Percentiles rank a stretch among this genome's conserved stretches.
Evolutionary conservation across 345 rosid genomes (phyloP).

Genomic region (Cardamine occulta): DNA sequence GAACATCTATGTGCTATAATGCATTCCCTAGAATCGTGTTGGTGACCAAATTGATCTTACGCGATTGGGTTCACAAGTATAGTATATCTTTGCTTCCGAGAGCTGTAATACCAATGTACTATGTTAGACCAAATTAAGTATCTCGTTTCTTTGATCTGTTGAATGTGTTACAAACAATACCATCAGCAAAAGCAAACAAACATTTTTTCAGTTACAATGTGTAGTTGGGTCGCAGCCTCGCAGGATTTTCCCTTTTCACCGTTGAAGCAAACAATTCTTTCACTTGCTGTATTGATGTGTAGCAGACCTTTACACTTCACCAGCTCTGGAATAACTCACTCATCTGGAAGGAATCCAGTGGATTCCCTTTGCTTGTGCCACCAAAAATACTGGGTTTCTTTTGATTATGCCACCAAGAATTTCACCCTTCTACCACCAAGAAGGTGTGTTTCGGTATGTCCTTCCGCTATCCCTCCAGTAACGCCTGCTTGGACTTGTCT

Average conservation of each 20-base stretch:
- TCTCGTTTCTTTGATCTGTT: slow-evolving; percentile 11
- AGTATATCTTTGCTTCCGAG: not conserved
- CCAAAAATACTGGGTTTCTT: not conserved
- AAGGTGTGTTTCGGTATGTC: slow-evolving; percentile 43
- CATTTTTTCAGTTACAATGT: slow-evolving; percentile 22
- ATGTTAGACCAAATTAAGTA: not conserved
- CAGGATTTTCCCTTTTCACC: not conserved
- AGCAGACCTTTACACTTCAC: slow-evolving; percentile 20
- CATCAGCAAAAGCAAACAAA: slow-evolving; percentile 27
- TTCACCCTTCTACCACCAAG: slow-evolving; percentile 48
- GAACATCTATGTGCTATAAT: not conserved
- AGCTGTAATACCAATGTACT: not conserved
- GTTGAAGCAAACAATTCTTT: slow-evolving; percentile 12
- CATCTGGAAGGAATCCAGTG: slow-evolving; percentile 19
- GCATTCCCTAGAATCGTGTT: not conserved
- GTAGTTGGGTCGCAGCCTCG: not conserved
- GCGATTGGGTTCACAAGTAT: not conserved
- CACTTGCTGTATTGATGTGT: slow-evolving; percentile 23
- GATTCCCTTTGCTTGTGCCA: not conserved
- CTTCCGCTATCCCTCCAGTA: slow-evolving; percentile 52
- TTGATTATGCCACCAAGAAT: not conserved
- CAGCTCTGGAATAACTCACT: not conserved
- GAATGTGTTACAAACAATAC: slow-evolving; percentile 25
- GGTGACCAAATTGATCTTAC: not conserved
- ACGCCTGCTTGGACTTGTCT: slow-evolving; percentile 51